These are phyloP conservation scores for Closterium sp. DNA, from an alignment of 139 green algal genomes.

Conservation along the genomic window DNA sequence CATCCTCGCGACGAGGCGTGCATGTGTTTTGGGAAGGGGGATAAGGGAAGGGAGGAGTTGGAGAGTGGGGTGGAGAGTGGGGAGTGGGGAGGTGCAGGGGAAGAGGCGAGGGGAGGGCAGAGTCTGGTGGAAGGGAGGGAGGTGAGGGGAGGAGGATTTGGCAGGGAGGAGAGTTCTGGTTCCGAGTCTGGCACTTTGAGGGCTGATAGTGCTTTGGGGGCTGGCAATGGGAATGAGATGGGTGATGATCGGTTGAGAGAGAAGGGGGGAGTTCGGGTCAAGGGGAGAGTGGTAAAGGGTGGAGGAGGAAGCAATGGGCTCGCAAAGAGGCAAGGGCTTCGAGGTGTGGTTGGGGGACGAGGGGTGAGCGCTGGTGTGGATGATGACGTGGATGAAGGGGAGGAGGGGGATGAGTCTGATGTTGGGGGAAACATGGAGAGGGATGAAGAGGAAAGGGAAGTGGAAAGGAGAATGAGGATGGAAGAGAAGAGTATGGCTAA, in stretches of 20 bases:
- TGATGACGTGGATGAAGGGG: too few species aligned
- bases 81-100: background rate
- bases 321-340: background rate
- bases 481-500: background rate
- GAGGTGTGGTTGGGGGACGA: background rate
- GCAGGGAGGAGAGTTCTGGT: background rate
- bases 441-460: background rate
- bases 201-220: too few species aligned
- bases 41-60: background rate
- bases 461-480: background rate
- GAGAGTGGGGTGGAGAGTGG: background rate
- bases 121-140: background rate
- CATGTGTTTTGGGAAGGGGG: slow-evolving; percentile 11
- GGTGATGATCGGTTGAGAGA: background rate
- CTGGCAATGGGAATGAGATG: too few species aligned
- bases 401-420: background rate
- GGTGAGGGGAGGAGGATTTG: background rate
- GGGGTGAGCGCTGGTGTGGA: background rate
- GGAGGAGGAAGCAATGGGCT: background rate
- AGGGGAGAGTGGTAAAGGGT: background rate
- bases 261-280: background rate
- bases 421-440: background rate
- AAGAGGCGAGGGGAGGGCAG: background rate
- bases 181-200: background rate
- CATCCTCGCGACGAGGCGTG: slow-evolving; percentile 22